Evolutionary conservation across 345 rosid species (phyloP).

Genomic region (Melastoma malabathricum): DNA sequence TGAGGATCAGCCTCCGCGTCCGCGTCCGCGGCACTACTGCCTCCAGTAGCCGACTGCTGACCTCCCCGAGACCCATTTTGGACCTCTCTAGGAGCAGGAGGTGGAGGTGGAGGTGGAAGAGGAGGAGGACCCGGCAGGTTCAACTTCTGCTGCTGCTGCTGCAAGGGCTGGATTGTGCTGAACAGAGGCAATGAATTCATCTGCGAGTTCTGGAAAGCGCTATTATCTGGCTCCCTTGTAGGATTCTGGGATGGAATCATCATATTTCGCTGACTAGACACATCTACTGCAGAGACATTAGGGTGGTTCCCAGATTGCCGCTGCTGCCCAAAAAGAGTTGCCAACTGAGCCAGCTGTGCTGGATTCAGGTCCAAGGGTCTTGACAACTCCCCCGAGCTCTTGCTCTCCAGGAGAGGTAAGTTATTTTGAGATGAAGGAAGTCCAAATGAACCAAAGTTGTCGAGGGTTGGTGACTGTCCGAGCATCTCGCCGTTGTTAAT

Average conservation of each 20-base stretch:
- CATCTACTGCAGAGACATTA: slow-evolving; percentile 19
- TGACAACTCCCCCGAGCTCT: slow-evolving; percentile 21
- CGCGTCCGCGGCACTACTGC: slow-evolving; percentile 16
- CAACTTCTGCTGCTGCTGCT: slow-evolving; percentile 27
- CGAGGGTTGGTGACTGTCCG: slow-evolving; percentile 14
- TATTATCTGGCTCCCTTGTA: slow-evolving; percentile 22
- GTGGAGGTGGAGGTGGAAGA: neutral
- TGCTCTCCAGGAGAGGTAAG: slow-evolving; percentile 24
- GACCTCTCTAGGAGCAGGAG: slow-evolving; percentile 11
- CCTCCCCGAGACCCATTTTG: slow-evolving; percentile 18
- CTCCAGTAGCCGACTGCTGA: slow-evolving; percentile 18
- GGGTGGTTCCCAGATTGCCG: slow-evolving; percentile 24
- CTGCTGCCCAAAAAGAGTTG: slow-evolving; percentile 56
- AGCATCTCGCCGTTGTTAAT: too few relatives aligned
- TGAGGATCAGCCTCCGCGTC: slow-evolving; percentile 71
- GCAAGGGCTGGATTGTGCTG: slow-evolving; percentile 37
- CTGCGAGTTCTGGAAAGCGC: slow-evolving; percentile 25
- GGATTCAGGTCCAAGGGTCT: slow-evolving; percentile 34
- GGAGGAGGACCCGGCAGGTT: slow-evolving; percentile 17
- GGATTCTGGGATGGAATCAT: slow-evolving; percentile 19
- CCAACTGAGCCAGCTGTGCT: slow-evolving; percentile 60
- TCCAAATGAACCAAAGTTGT: slow-evolving; percentile 15
- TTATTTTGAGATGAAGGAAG: slow-evolving; percentile 18
- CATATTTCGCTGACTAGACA: neutral
- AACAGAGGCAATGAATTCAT: slow-evolving; percentile 21